Evolutionary conservation across 345 rosid genomes (phyloP).

Genomic region (Linum tenue): DNA sequence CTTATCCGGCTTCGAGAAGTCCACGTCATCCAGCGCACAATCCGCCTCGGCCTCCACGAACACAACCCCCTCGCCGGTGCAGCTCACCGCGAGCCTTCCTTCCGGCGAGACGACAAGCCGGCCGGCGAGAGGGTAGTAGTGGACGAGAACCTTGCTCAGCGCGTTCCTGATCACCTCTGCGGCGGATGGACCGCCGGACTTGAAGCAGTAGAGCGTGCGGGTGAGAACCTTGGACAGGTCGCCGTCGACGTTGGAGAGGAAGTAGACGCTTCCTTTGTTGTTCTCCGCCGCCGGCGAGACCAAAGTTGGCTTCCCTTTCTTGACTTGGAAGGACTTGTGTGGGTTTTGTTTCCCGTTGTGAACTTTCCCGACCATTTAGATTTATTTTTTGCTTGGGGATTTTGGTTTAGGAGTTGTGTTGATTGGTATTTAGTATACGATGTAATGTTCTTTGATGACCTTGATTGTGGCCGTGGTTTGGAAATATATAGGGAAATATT

Average conservation of each 20-base stretch:
- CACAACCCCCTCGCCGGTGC: slow-evolving; percentile 73
- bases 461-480: too few species aligned
- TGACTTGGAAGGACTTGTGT: neutral
- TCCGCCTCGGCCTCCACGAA: slow-evolving; percentile 77
- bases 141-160: neutral
- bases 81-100: slow-evolving; percentile 67
- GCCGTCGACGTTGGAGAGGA: neutral
- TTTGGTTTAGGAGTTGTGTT: too few species aligned
- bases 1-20: slow-evolving; percentile 72
- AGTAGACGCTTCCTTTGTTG: neutral
- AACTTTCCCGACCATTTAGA: too few species aligned
- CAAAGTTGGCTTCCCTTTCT: neutral
- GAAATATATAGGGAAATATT: too few species aligned
- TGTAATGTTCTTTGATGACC: too few species aligned
- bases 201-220: slow-evolving; percentile 2
- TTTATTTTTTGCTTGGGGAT: too few species aligned
- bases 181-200: neutral
- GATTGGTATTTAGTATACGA: too few species aligned
- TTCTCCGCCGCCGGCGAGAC: neutral
- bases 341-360: slow-evolving; percentile 26
- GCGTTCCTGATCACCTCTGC: neutral
- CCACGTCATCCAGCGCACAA: slow-evolving; percentile 61
- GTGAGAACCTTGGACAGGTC: neutral
- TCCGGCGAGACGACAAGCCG: slow-evolving; percentile 13
- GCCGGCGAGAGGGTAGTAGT: too few species aligned